Base-by-base conservation (phyloP, 2,329 filamentous ascomycete species). In the Sclerotinia nivalis region DNA sequence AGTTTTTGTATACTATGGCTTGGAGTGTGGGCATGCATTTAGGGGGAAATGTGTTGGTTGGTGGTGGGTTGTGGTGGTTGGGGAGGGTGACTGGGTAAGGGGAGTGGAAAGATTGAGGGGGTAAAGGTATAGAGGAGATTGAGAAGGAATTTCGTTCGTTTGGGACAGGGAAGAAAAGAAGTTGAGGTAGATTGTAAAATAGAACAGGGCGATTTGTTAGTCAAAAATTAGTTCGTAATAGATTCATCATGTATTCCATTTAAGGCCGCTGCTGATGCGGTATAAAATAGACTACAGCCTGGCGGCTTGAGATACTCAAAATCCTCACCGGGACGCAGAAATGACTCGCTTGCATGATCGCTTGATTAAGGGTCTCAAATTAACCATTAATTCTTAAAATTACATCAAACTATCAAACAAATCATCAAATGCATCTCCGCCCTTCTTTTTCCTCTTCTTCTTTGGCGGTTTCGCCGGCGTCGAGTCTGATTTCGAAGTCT, bases 1-100 rank as follows among this genome's bases (percentile, higher is more conserved):
- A 98, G 80, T 98, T 94, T 80, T 82, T 99, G 74, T 99, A 97
- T 79, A 92, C 89, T 73, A 91, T 96, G 84, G 93, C 91, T 20
- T 99, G 96, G 96, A 89, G 87, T 72, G 77, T 95, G 59, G 92
- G 88, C 10, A 93, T 94, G 82, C 95, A 99, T 86, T 78, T 94
- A 71, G 78, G 86, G 50, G 83, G 95, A 56, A 93, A 95, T 79
- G 75, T 94, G 47, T 82, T 86, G 7, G 74, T 90, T 56, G 89
- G 88, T 0, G 84, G 88, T 43, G 67, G 87, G 50, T 74, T 92
- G 60, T 89, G 86, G 76, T 86, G 83, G 82, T 70, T 89, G 20
- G 85, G 83, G 60, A 78, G 70, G 75, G 77, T 34, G 70, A 81
- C 80, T 76, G 59, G 61, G 34, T 74, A 72, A 61, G 69, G 25